Evolutionary conservation across 2,329 filamentous ascomycete genomes (phyloP).

Genomic region (Coleophoma eucalyptorum): DNA sequence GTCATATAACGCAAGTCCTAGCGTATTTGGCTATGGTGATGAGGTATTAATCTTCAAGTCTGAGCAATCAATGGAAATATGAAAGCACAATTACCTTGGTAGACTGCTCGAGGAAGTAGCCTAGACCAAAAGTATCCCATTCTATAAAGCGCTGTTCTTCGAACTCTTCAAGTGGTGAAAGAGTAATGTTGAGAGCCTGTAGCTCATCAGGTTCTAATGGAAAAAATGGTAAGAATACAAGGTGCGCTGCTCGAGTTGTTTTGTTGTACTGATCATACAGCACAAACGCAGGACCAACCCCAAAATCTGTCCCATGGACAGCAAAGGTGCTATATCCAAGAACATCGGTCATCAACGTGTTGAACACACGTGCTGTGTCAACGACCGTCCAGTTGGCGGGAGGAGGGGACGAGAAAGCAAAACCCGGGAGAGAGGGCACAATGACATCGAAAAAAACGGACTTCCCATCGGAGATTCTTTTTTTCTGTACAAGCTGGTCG

Average conservation of each 20-base stretch:
- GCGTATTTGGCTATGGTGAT: background rate
- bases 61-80: background rate
- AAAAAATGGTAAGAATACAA: background rate
- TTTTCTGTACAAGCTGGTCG: background rate
- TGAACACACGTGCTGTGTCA: background rate
- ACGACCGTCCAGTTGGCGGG: background rate
- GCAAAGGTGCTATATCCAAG: background rate
- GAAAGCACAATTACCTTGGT: background rate
- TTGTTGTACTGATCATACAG: background rate
- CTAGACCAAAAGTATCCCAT: background rate
- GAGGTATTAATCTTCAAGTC: background rate
- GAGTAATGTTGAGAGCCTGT: background rate
- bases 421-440: background rate
- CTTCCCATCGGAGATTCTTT: background rate
- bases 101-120: background rate
- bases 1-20: background rate
- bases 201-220: background rate
- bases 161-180: background rate
- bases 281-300: background rate
- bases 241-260: background rate
- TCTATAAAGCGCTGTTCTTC: background rate
- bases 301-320: background rate
- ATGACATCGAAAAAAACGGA: background rate
- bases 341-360: background rate
- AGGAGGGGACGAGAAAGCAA: background rate